Percentiles rank a stretch among this genome's conserved stretches.
These are phyloP conservation scores for Aspergillus carlsbadensis DNA, from an alignment of 495 filamentous ascomycete species.

Conservation along the genomic window DNA sequence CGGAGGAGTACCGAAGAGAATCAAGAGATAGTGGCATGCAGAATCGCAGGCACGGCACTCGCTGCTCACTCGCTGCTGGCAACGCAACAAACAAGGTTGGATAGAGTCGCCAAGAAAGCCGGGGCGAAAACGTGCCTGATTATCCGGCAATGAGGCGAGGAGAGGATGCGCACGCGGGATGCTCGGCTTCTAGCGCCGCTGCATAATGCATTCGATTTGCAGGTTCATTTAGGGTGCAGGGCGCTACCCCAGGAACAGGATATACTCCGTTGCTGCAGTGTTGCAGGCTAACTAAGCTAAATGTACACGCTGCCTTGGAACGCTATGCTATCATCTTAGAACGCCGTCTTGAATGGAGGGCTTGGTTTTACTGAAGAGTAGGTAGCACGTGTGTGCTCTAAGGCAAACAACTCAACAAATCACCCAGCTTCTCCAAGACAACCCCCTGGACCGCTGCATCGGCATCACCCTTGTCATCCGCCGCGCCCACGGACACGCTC, in stretches of 20 bases:
- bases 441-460: conserved; percentile 52
- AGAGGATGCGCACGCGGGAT: background rate
- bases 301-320: no score
- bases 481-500: conserved; percentile 62
- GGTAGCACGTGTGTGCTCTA: background rate
- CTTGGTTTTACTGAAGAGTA: no score
- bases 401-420: conserved; percentile 45
- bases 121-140: conserved; percentile 2
- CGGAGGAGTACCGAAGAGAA: no score
- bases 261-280: background rate
- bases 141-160: background rate
- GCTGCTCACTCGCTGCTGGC: no score
- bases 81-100: no score
- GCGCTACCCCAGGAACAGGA: background rate
- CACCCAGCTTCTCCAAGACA: conserved; percentile 53
- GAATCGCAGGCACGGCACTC: no score
- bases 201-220: background rate
- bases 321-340: no score
- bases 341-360: no score
- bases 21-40: no score
- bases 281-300: no score
- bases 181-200: background rate
- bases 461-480: conserved; percentile 57
- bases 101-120: background rate
- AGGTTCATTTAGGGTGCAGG: background rate